phyloP scores from a whole-genome alignment of 2,329 filamentous ascomycete genomes.

The Dactylellina drechsleri region DNA sequence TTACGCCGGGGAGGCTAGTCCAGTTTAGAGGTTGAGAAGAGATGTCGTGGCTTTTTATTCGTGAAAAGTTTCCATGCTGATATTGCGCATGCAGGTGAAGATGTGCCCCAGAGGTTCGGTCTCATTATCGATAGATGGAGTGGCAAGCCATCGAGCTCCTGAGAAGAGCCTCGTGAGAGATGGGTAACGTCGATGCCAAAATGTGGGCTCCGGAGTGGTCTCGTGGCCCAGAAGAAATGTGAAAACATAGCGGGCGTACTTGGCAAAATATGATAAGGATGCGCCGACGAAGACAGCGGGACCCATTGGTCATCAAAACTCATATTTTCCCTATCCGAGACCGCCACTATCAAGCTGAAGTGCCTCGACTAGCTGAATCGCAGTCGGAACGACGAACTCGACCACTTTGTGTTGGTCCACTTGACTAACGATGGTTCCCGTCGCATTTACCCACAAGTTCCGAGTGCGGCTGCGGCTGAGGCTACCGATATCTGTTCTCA shows the following conservation, averaged over 20 bases:
- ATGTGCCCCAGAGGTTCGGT: neutral
- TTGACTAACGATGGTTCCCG: neutral
- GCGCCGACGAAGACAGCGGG: neutral
- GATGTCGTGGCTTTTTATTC: neutral
- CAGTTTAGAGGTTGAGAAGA: neutral
- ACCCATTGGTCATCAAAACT: neutral
- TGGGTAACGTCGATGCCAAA: neutral
- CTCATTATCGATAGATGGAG: neutral
- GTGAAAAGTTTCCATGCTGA: slow-evolving; percentile 3
- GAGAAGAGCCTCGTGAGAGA: neutral
- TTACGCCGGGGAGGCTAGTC: neutral
- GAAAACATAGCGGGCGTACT: neutral
- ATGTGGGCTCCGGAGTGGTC: neutral
- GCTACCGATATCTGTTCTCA: neutral
- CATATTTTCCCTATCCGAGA: neutral
- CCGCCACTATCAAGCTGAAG: slow-evolving; percentile 10
- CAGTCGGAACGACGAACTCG: neutral
- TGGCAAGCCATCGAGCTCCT: neutral
- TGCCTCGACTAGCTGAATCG: neutral
- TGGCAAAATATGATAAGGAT: slow-evolving; percentile 12
- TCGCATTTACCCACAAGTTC: slow-evolving; percentile 5
- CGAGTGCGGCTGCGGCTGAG: slow-evolving; percentile 10
- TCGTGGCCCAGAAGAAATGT: slow-evolving; percentile 1
- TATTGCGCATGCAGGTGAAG: neutral
- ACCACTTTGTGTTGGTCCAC: neutral